A percentile compares a stretch with the other conserved stretches of the same genome.
Evolutionary conservation across 2,329 filamentous ascomycete genomes (phyloP).

Genomic region (Clathrospora elynae): DNA sequence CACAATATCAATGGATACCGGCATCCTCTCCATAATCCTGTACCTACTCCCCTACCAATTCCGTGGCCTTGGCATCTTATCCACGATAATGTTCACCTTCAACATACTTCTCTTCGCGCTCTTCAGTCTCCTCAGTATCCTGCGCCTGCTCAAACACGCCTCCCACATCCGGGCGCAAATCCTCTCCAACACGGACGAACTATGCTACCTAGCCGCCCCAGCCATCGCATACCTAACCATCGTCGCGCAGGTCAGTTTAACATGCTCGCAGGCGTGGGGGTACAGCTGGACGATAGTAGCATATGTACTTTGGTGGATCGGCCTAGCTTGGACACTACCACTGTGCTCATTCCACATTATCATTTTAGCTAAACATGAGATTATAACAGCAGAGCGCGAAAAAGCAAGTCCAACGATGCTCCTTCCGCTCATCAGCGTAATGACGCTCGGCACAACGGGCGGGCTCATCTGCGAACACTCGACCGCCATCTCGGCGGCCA

Average conservation of each 20-base stretch:
- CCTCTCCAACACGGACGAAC: constrained; percentile 67
- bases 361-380: constrained; percentile 17
- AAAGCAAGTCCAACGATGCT: constrained; percentile 20
- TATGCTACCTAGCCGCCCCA: constrained; percentile 65
- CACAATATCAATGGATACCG: constrained; percentile 56
- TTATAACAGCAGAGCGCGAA: constrained; percentile 18
- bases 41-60: constrained; percentile 65
- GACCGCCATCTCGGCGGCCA: constrained; percentile 13
- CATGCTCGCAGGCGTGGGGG: constrained; percentile 67
- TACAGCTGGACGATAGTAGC: constrained; percentile 66
- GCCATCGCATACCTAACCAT: constrained; percentile 65
- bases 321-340: constrained; percentile 25
- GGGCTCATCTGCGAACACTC: constrained; percentile 21
- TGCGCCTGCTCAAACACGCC: constrained; percentile 9
- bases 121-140: constrained; percentile 17
- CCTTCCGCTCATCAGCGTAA: constrained; percentile 21
- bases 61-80: constrained; percentile 50
- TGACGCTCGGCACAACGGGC: constrained; percentile 25
- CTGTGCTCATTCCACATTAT: constrained; percentile 20
- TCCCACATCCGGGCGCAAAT: constrained; percentile 31
- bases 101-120: constrained; percentile 21
- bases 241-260: constrained; percentile 65
- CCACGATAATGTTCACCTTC: constrained; percentile 24
- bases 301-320: constrained; percentile 30
- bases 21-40: constrained; percentile 64